Evolutionary conservation across 2,329 filamentous ascomycete genomes (phyloP).

Genomic region (Ophiostoma fasciatum): DNA sequence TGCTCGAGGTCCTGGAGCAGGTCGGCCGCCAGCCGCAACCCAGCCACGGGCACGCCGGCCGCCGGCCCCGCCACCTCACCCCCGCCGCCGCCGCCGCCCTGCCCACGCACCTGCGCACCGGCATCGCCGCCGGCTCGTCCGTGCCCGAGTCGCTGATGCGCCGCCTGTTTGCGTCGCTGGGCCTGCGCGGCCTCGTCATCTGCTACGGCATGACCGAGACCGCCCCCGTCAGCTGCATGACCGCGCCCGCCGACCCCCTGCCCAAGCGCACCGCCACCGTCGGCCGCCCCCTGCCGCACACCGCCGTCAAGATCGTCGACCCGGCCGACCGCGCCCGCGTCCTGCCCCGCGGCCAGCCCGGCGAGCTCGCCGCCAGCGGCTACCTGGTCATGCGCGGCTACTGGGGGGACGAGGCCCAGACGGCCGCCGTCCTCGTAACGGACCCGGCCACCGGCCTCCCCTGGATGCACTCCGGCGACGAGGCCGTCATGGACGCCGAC

Average conservation of each 20-base stretch:
- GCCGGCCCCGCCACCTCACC: not conserved
- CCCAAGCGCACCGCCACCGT: slow-evolving; percentile 61
- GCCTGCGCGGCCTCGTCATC: slow-evolving; percentile 71
- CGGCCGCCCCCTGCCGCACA: slow-evolving; percentile 72
- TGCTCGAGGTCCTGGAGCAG: slow-evolving; percentile 59
- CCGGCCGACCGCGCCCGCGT: slow-evolving; percentile 42
- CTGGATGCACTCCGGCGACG: slow-evolving; percentile 92
- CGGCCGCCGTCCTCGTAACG: slow-evolving; percentile 39
- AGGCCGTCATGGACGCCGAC: slow-evolving; percentile 67
- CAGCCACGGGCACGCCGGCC: too few species aligned
- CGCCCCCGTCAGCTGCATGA: slow-evolving; percentile 66
- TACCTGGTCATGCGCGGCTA: slow-evolving; percentile 90
- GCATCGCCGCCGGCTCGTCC: slow-evolving; percentile 78
- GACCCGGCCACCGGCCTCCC: slow-evolving; percentile 25
- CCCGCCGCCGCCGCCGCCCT: slow-evolving; percentile 11
- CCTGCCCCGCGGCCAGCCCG: slow-evolving; percentile 49
- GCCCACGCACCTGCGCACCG: slow-evolving; percentile 50
- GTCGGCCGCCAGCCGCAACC: too few species aligned
- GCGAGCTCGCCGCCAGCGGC: slow-evolving; percentile 71
- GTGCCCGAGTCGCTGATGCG: slow-evolving; percentile 73
- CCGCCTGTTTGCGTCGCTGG: slow-evolving; percentile 56
- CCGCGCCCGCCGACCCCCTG: slow-evolving; percentile 58
- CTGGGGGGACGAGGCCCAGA: slow-evolving; percentile 58
- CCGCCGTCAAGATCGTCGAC: slow-evolving; percentile 60
- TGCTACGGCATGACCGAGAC: slow-evolving; percentile 98